Percentiles rank a stretch among this genome's conserved stretches.
Evolutionary conservation across 106 monocot genomes (phyloP).

Genomic region (Dioscorea alata): DNA sequence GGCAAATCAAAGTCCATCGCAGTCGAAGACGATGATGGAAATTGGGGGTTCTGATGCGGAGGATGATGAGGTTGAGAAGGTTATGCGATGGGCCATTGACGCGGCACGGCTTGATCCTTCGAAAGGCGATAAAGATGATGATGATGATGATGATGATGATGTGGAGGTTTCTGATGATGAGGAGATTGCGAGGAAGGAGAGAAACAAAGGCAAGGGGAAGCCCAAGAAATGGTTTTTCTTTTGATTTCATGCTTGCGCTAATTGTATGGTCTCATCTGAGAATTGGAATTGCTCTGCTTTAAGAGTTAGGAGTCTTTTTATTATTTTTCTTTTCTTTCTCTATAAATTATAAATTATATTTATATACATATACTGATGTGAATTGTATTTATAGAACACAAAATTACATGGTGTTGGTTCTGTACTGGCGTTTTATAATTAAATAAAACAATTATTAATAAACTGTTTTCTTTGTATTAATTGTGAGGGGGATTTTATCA

Average conservation of each 20-base stretch:
- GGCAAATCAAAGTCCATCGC: background rate
- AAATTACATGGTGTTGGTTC: too few species aligned
- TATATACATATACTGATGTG: too few species aligned
- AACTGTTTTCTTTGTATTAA: too few species aligned
- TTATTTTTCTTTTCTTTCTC: background rate
- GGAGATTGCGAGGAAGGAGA: slow-evolving; percentile 4
- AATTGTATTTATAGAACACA: too few species aligned
- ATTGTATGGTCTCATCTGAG: background rate
- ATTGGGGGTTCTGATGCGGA: slow-evolving; percentile 16
- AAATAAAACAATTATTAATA: too few species aligned
- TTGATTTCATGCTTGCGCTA: background rate
- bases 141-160: background rate
- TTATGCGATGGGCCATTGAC: slow-evolving; percentile 84
- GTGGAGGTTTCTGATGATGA: slow-evolving; percentile 9
- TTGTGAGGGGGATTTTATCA: too few species aligned
- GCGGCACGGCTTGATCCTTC: slow-evolving; percentile 26
- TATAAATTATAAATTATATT: too few species aligned
- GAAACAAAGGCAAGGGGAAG: slow-evolving; percentile 2
- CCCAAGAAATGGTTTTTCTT: slow-evolving; percentile 24
- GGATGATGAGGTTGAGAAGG: slow-evolving; percentile 68
- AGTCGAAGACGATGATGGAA: slow-evolving; percentile 4
- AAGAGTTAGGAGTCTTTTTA: background rate
- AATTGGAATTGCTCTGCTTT: background rate
- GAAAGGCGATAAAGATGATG: background rate
- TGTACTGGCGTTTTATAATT: too few species aligned